phyloP scores from a whole-genome alignment of 2,329 filamentous ascomycete genomes.

The Sporothrix sp. region DNA sequence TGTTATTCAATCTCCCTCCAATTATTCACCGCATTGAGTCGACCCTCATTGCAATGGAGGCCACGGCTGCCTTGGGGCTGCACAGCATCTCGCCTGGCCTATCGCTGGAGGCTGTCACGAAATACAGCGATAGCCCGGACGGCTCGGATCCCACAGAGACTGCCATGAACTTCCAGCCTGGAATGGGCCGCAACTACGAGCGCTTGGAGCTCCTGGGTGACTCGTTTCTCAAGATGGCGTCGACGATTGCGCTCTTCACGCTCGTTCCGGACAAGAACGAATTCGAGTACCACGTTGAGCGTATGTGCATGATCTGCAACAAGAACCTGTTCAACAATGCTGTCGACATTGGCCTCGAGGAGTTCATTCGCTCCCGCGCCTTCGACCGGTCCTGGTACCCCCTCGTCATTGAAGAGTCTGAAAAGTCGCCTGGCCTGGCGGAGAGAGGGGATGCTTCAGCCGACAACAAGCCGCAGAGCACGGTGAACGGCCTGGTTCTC shows the following conservation, averaged over 20 bases:
- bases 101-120: constrained; percentile 83
- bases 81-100: constrained; percentile 50
- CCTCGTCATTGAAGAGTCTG: constrained; percentile 28
- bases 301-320: constrained; percentile 89
- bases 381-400: constrained; percentile 92
- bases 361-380: constrained; percentile 71
- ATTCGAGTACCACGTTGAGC: constrained; percentile 77
- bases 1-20: constrained; percentile 68
- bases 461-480: not conserved
- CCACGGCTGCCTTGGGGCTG: constrained; percentile 55
- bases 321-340: constrained; percentile 77
- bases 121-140: constrained; percentile 77
- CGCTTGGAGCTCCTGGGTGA: constrained; percentile 89
- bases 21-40: constrained; percentile 78
- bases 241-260: constrained; percentile 76
- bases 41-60: constrained; percentile 70
- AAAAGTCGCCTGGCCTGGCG: constrained; percentile 1
- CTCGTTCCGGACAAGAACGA: constrained; percentile 69
- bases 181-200: constrained; percentile 94
- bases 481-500: constrained; percentile 49
- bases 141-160: constrained; percentile 56
- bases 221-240: constrained; percentile 90
- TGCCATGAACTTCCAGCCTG: constrained; percentile 64
- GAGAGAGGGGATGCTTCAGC: not conserved
- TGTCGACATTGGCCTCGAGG: constrained; percentile 51